phyloP scores from a whole-genome alignment of 2,329 filamentous ascomycete genomes.

The Bipolaris cookei region DNA sequence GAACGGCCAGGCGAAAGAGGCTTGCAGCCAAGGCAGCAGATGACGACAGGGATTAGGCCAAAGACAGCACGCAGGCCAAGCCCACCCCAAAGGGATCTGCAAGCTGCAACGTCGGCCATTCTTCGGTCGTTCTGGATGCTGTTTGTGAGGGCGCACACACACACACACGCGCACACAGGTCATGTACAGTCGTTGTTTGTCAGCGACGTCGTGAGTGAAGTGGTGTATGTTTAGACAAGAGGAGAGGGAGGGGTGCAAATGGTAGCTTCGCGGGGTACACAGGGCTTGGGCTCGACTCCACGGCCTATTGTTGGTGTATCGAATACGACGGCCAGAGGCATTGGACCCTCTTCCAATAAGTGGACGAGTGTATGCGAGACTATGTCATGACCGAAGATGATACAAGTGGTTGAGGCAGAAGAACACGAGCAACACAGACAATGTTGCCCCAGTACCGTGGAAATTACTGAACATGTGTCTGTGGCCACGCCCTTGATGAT shows the following conservation, averaged over 20 bases:
- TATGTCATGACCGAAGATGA: slow-evolving; percentile 18
- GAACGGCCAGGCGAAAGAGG: slow-evolving; percentile 25
- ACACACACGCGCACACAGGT: slow-evolving; percentile 7
- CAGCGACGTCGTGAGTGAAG: slow-evolving; percentile 20
- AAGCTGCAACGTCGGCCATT: slow-evolving; percentile 36
- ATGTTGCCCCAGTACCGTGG: slow-evolving; percentile 1
- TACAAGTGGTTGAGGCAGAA: slow-evolving; percentile 1
- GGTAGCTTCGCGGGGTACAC: slow-evolving; percentile 2
- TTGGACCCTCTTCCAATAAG: slow-evolving; percentile 9
- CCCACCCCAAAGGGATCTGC: slow-evolving; percentile 30
- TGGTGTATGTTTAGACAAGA: neutral
- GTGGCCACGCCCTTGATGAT: neutral
- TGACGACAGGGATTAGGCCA: slow-evolving; percentile 19
- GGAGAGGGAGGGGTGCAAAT: neutral
- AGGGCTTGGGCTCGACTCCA: slow-evolving; percentile 4
- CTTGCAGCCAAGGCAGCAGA: slow-evolving; percentile 20
- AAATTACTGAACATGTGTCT: neutral
- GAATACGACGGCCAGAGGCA: slow-evolving; percentile 8
- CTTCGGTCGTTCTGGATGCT: slow-evolving; percentile 36
- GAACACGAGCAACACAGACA: neutral
- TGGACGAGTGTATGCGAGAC: slow-evolving; percentile 14
- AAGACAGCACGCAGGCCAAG: slow-evolving; percentile 5
- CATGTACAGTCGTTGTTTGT: slow-evolving; percentile 23
- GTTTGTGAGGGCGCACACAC: slow-evolving; percentile 7
- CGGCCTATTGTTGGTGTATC: slow-evolving; percentile 6